phyloP scores from a whole-genome alignment of 2,329 filamentous ascomycete species.

The Calonectria ilicicola region DNA sequence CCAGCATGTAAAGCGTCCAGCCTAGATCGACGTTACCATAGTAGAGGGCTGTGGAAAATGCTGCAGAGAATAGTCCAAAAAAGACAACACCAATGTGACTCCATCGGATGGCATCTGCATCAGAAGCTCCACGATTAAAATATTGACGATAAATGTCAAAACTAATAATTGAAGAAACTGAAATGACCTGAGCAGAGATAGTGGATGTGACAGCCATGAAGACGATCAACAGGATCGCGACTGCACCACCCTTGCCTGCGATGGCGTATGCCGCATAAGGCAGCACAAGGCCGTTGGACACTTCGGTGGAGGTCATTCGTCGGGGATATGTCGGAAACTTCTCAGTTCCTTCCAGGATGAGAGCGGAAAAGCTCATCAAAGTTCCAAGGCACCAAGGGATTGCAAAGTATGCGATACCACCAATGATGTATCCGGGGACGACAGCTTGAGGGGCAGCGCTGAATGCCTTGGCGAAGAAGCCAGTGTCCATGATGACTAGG shows the following conservation, averaged over 20 bases:
- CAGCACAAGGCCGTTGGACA: slow-evolving; percentile 76
- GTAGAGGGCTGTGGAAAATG: slow-evolving; percentile 64
- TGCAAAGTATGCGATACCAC: slow-evolving; percentile 65
- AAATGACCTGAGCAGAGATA: slow-evolving; percentile 64
- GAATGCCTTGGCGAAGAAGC: slow-evolving; percentile 66
- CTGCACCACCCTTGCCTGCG: slow-evolving; percentile 77
- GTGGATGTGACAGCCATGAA: slow-evolving; percentile 82
- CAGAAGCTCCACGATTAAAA: slow-evolving; percentile 58
- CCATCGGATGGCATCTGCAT: slow-evolving; percentile 62
- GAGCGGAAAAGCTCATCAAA: slow-evolving; percentile 59
- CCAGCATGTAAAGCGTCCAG: slow-evolving; percentile 68
- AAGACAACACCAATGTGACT: slow-evolving; percentile 65
- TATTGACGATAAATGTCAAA: slow-evolving; percentile 67
- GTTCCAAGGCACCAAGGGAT: slow-evolving; percentile 67
- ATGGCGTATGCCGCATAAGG: slow-evolving; percentile 78
- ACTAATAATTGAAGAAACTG: slow-evolving; percentile 64
- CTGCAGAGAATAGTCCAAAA: slow-evolving; percentile 63
- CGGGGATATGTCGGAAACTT: slow-evolving; percentile 66
- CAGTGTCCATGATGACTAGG: slow-evolving; percentile 66
- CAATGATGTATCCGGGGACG: slow-evolving; percentile 64
- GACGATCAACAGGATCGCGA: slow-evolving; percentile 74
- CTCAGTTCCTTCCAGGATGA: slow-evolving; percentile 59
- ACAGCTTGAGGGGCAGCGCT: slow-evolving; percentile 59
- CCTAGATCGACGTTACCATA: slow-evolving; percentile 66
- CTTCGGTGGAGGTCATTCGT: slow-evolving; percentile 69